Conservation (phyloP, 805 yeast genomes). For the Cyberlindnera mississippiensis region DNA sequence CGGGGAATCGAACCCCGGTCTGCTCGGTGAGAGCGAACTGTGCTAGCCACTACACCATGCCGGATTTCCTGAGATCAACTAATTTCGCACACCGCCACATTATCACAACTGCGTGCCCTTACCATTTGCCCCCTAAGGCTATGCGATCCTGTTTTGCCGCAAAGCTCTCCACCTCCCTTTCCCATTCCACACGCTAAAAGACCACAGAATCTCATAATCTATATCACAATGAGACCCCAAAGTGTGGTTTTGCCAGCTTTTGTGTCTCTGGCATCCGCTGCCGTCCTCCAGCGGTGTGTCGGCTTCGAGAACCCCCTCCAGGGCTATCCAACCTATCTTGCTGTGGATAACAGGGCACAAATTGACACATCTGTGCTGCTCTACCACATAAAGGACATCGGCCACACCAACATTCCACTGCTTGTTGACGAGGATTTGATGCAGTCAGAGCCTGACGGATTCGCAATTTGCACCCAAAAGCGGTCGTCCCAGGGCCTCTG, state of each 20-base stretch:
- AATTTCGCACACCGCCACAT: not conserved
- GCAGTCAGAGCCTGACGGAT: conserved; percentile 8
- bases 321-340: not conserved
- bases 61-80: conserved; percentile 17
- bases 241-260: no score
- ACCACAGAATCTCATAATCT: no score
- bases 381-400: conserved; percentile 11
- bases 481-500: conserved; percentile 10
- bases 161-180: no score
- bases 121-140: no score
- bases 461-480: conserved; percentile 16
- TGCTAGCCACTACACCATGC: conserved; percentile 33
- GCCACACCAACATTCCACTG: conserved; percentile 15
- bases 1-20: conserved; percentile 35
- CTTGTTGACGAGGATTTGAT: conserved; percentile 5
- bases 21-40: conserved; percentile 33
- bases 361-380: conserved; percentile 12
- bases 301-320: not conserved
- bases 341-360: not conserved
- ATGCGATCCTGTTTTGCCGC: no score
- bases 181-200: no score
- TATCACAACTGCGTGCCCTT: no score
- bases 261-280: not conserved
- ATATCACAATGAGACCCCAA: no score
- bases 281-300: not conserved